phyloP scores from a whole-genome alignment of 2,329 filamentous ascomycete genomes.

The Fusarium falciforme region DNA sequence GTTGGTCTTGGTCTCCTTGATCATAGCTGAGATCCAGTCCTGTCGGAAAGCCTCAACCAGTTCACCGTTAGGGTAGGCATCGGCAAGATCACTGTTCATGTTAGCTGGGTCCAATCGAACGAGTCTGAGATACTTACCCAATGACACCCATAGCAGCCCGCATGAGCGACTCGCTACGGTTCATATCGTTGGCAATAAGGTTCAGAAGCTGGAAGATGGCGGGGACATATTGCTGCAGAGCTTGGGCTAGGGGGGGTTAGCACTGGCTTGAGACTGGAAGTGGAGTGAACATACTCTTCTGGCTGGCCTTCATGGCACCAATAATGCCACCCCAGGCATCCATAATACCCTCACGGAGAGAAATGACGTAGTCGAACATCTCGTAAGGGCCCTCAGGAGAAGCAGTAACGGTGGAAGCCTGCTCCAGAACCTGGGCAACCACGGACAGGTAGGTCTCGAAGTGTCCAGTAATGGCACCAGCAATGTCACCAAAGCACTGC shows the following conservation, averaged over 20 bases:
- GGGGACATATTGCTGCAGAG: constrained; percentile 81
- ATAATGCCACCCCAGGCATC: constrained; percentile 99
- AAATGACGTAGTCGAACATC: constrained; percentile 97
- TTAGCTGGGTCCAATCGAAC: constrained; percentile 20
- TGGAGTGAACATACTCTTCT: constrained; percentile 72
- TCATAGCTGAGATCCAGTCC: constrained; percentile 90
- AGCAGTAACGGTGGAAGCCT: constrained; percentile 86
- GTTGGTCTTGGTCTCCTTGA: constrained; percentile 91
- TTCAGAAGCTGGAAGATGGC: constrained; percentile 90
- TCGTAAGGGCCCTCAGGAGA: constrained; percentile 87
- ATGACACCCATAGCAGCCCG: constrained; percentile 97
- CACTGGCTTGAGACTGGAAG: constrained; percentile 32
- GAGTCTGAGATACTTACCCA: constrained; percentile 70
- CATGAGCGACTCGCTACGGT: constrained; percentile 91
- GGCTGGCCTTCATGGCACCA: constrained; percentile 87
- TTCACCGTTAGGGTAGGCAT: constrained; percentile 92
- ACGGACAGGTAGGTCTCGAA: constrained; percentile 95
- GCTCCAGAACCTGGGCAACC: constrained; percentile 92
- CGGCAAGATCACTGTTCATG: constrained; percentile 81
- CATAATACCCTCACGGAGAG: constrained; percentile 96
- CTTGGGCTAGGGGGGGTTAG: constrained; percentile 64
- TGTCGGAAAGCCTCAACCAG: constrained; percentile 86
- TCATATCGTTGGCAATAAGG: constrained; percentile 81
- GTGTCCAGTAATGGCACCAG: constrained; percentile 88
- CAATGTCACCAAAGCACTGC: constrained; percentile 98